A percentile compares a stretch with the other conserved stretches of the same genome.
These are phyloP conservation scores for Pseudogymnoascus pannorum DNA, from an alignment of 2,329 filamentous ascomycete species.

Conservation along the genomic window DNA sequence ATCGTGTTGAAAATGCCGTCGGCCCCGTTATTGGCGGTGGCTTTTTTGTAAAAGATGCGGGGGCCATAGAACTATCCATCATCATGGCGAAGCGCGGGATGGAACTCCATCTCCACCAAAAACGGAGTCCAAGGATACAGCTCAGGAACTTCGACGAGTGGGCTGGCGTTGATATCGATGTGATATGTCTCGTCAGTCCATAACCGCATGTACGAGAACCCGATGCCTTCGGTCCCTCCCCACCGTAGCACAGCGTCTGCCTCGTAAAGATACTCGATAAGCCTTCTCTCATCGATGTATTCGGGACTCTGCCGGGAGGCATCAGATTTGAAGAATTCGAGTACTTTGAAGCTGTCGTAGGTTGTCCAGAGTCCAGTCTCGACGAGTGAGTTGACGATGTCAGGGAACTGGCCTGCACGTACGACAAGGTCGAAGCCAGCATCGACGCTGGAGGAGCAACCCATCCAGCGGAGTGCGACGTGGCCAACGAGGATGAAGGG, in stretches of 20 bases:
- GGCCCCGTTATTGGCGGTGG: not conserved
- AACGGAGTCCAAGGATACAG: not conserved
- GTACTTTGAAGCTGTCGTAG: not conserved
- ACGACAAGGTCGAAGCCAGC: not conserved
- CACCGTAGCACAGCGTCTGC: not conserved
- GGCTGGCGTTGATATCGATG: not conserved
- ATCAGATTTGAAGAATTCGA: not conserved
- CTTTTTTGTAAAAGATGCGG: not conserved
- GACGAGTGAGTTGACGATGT: not conserved
- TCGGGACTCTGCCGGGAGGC: not conserved
- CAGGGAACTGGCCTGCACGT: not conserved
- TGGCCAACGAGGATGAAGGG: not conserved
- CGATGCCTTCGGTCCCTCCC: not conserved
- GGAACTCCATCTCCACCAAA: not conserved
- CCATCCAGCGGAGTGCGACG: not conserved
- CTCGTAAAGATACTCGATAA: not conserved
- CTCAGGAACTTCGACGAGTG: not conserved
- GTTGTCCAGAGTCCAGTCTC: not conserved
- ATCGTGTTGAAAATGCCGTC: not conserved
- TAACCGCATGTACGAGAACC: not conserved
- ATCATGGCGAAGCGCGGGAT: not conserved
- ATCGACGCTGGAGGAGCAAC: not conserved
- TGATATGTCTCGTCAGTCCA: not conserved
- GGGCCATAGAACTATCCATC: not conserved
- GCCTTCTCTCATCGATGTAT: not conserved